phyloP scores from a whole-genome alignment of 2,329 filamentous ascomycete genomes.

The Nothophoma quercina region DNA sequence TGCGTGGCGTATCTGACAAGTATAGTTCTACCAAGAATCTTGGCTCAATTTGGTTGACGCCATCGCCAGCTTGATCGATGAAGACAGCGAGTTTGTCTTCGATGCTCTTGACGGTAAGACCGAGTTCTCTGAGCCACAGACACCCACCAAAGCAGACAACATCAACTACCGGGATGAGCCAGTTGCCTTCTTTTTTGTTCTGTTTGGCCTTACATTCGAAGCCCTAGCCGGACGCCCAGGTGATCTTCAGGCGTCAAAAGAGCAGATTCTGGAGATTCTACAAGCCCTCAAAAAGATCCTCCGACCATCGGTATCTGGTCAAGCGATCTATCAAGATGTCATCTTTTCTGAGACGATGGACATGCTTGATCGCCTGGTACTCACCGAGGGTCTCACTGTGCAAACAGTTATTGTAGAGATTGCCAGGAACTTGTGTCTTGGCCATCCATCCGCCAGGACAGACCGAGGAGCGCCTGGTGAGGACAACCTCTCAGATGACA shows the following conservation, averaged over 20 bases:
- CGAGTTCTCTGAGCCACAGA: slow-evolving; percentile 43
- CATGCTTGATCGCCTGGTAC: slow-evolving; percentile 85
- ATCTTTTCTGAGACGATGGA: slow-evolving; percentile 99
- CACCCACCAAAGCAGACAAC: slow-evolving; percentile 67
- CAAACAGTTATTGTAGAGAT: slow-evolving; percentile 95
- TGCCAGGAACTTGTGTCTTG: slow-evolving; percentile 85
- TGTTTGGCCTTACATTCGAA: slow-evolving; percentile 96
- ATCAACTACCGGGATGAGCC: slow-evolving; percentile 99
- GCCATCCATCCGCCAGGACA: slow-evolving; percentile 86
- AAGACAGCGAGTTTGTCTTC: slow-evolving; percentile 97
- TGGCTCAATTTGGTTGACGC: slow-evolving; percentile 98
- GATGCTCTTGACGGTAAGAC: slow-evolving; percentile 90
- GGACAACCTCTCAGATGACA: slow-evolving; percentile 89
- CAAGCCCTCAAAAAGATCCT: slow-evolving; percentile 93
- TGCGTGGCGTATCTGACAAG: slow-evolving; percentile 13
- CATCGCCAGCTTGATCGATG: slow-evolving; percentile 95
- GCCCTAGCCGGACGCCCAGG: slow-evolving; percentile 84
- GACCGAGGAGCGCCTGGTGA: slow-evolving; percentile 64
- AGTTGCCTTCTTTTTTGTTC: slow-evolving; percentile 97
- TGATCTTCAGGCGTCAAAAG: slow-evolving; percentile 73
- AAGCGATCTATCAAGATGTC: slow-evolving; percentile 94
- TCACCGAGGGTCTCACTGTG: slow-evolving; percentile 88
- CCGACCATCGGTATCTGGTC: slow-evolving; percentile 90
- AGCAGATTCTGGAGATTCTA: slow-evolving; percentile 87
- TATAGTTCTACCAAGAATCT: slow-evolving; percentile 89